Evolutionary conservation across 2,329 filamentous ascomycete genomes (phyloP).

Genomic region (Exophiala alcalophila): DNA sequence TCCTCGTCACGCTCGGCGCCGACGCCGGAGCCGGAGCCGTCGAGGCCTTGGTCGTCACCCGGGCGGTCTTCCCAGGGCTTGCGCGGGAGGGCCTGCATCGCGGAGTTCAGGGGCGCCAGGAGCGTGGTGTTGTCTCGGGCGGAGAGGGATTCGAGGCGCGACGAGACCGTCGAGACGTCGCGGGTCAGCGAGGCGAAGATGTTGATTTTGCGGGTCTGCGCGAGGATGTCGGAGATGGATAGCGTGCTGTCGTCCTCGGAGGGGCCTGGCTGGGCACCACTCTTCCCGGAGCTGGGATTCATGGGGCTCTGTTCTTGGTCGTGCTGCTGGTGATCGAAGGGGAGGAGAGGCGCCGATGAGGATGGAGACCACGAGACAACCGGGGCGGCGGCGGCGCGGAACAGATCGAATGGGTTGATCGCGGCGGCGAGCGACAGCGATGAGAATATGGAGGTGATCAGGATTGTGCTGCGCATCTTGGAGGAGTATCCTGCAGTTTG

Average conservation of each 20-base stretch:
- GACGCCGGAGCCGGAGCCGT: too few species aligned
- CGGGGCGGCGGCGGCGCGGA: conserved; percentile 11
- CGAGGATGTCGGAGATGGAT: conserved; percentile 80
- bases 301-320: conserved; percentile 17
- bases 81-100: conserved; percentile 70
- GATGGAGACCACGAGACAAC: background rate
- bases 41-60: conserved; percentile 21
- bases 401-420: conserved; percentile 11
- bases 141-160: conserved; percentile 61
- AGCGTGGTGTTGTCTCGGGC: conserved; percentile 70
- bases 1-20: conserved; percentile 64
- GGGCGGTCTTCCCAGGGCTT: conserved; percentile 73
- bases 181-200: conserved; percentile 80
- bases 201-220: conserved; percentile 72
- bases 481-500: too few species aligned
- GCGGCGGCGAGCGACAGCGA: conserved; percentile 18
- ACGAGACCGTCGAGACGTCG: conserved; percentile 66
- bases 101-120: conserved; percentile 80
- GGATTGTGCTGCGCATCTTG: conserved; percentile 19
- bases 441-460: conserved; percentile 13
- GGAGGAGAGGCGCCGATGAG: background rate
- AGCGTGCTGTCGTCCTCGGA: conserved; percentile 46
- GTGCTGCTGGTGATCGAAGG: conserved; percentile 2
- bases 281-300: conserved; percentile 22
- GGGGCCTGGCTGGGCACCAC: background rate